Conservation (phyloP, 2,329 filamentous ascomycete species). For the Clonostachys chloroleuca region DNA sequence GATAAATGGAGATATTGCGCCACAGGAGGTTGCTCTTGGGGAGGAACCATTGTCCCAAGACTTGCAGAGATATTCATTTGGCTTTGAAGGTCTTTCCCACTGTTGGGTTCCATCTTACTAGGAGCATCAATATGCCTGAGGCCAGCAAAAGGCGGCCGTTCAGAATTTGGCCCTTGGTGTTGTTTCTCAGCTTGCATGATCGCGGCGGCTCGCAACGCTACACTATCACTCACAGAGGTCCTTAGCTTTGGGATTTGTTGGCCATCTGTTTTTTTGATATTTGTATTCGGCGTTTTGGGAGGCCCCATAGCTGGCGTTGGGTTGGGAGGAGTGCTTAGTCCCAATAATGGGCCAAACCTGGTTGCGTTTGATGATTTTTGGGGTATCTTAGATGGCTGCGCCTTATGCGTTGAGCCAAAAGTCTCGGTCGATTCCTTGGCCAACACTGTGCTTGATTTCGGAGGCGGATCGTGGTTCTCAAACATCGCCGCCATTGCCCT, state of each 20-base stretch:
- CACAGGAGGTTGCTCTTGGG: constrained; percentile 27
- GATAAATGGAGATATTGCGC: constrained; percentile 28
- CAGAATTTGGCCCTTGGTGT: constrained; percentile 4
- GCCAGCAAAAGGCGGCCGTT: not conserved
- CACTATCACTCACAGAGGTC: constrained; percentile 9
- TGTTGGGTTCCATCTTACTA: not conserved
- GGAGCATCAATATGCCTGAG: not conserved
- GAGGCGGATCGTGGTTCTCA: constrained; percentile 22
- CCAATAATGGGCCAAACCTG: too few relatives aligned
- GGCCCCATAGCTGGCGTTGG: too few relatives aligned
- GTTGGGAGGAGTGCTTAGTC: too few relatives aligned
- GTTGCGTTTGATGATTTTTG: too few relatives aligned
- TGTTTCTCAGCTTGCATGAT: constrained; percentile 9
- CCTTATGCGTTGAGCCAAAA: too few relatives aligned
- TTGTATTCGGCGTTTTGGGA: too few relatives aligned
- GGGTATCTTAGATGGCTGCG: too few relatives aligned
- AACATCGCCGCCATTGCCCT: constrained; percentile 45
- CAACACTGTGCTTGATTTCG: not conserved
- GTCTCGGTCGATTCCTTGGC: too few relatives aligned
- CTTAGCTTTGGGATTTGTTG: constrained; percentile 1
- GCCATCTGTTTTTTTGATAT: not conserved
- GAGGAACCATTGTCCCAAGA: constrained; percentile 30
- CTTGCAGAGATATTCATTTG: constrained; percentile 14
- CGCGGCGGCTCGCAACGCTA: constrained; percentile 7
- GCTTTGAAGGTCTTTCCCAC: not conserved